Evolutionary conservation across 2,329 filamentous ascomycete species (phyloP).

Genomic region (Zymoseptoria tritici): DNA sequence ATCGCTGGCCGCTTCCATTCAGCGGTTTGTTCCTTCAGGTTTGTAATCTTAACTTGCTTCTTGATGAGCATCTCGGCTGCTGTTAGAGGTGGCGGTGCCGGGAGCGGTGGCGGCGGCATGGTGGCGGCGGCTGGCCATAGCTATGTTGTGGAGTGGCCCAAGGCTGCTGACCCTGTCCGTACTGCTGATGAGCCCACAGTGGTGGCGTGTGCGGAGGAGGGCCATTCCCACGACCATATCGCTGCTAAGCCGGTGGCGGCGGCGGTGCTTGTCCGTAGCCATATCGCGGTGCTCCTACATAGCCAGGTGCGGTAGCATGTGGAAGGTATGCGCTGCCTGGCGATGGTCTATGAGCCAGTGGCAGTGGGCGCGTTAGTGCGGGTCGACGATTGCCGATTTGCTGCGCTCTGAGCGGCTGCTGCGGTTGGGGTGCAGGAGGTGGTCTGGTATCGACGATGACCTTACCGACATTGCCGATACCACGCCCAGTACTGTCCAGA

Average conservation of each 20-base stretch:
- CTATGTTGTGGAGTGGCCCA: neutral
- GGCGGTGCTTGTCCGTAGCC: neutral
- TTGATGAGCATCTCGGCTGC: neutral
- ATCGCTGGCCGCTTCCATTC: neutral
- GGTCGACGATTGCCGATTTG: neutral
- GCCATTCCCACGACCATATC: too few species aligned
- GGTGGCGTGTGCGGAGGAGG: too few species aligned
- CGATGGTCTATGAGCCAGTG: neutral
- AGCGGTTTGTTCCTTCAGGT: neutral
- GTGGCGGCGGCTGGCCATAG: neutral
- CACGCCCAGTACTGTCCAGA: neutral
- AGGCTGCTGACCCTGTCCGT: neutral
- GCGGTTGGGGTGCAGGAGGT: neutral
- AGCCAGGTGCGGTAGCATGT: too few species aligned
- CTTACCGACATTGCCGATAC: neutral
- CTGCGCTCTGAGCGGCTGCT: neutral
- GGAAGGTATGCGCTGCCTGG: too few species aligned
- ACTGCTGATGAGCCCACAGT: neutral
- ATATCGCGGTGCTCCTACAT: neutral
- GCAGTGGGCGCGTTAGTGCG: too few species aligned
- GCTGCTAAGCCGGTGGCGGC: neutral
- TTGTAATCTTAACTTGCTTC: neutral
- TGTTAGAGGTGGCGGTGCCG: neutral
- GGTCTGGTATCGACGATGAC: neutral
- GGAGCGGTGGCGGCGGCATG: too few species aligned